Conservation (phyloP, 2,329 filamentous ascomycete species). For the Lachnellula suecica region DNA sequence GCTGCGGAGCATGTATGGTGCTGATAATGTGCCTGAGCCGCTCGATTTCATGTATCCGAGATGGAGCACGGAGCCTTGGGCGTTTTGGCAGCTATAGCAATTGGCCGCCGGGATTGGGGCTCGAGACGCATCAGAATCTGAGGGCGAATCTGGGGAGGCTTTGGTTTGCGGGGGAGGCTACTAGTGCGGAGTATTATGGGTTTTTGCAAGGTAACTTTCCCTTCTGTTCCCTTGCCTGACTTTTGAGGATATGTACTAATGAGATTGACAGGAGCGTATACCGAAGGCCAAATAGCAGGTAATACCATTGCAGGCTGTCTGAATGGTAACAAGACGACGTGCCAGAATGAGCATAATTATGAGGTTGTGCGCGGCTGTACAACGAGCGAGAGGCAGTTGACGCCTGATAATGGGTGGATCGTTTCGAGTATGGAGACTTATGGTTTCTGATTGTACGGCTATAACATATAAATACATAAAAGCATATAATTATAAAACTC, state of each 20-base stretch:
- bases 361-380: constrained; percentile 10
- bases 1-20: constrained; percentile 45
- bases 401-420: constrained; percentile 14
- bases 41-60: constrained; percentile 52
- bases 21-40: constrained; percentile 49
- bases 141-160: constrained; percentile 61
- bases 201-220: constrained; percentile 55
- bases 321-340: constrained; percentile 19
- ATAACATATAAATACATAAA: too few relatives aligned
- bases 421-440: constrained; percentile 14
- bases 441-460: constrained; percentile 12
- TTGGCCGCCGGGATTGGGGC: constrained; percentile 62
- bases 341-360: constrained; percentile 10
- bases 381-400: constrained; percentile 7
- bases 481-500: too few relatives aligned
- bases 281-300: constrained; percentile 52
- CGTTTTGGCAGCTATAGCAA: constrained; percentile 65
- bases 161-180: constrained; percentile 67
- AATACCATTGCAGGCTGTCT: constrained; percentile 41
- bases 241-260: background rate
- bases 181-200: constrained; percentile 61
- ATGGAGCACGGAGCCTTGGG: constrained; percentile 45
- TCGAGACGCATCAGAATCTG: constrained; percentile 67
- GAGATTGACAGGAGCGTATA: constrained; percentile 43
- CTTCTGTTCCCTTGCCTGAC: background rate